Base-by-base conservation (phyloP, 208 protist genomes). In the Leishmania aethiopica region DNA sequence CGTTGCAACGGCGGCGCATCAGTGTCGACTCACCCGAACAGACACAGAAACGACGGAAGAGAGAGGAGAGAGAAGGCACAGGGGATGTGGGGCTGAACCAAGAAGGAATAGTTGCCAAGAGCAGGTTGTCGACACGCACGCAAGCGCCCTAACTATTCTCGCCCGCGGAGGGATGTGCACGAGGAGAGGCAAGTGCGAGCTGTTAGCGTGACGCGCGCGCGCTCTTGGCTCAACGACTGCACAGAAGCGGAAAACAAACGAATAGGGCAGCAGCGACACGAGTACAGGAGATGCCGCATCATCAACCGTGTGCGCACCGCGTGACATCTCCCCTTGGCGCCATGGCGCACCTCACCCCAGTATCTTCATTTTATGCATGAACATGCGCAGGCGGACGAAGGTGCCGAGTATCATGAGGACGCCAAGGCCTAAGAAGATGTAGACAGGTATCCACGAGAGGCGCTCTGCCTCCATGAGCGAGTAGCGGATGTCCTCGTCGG, bases 401-500 rank as follows among this genome's bases (percentile, higher is more conserved):
- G 77, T 84, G 2, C 81, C 78, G 25, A 86, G 15, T 3, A 72
- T 73, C 47, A 92, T 84, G 17, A 89, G 19, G 3, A 86, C 45
- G 17, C 82, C 87, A 25, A 93, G 40, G 40, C 49, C 85, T 2
- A 87, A 83, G 76, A 93, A 94, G 35, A 93, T 28, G 64, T 89
- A 88, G 10, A 92, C 62, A 57, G 90, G 86, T 15, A 81, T 81
- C 91, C 89, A 94, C 60, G 89, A 84, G 37, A 86, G 79, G 19
- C 67, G 72, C 82, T 94, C 85, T 57, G 88, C 84, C n/a, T 92
- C 89, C 37, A 81, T 62, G 28, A 93, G 82, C 1, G 88, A 90
- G 62, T 86, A 84, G 45, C 82, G 88, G 45, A 96, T 89, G 37
- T 90, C 88, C 32, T 90, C 79, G 59, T 93, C 91, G 25, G 78